Evolutionary conservation across 495 filamentous ascomycete genomes (phyloP).

Genomic region (Hypoxylon fuscum): DNA sequence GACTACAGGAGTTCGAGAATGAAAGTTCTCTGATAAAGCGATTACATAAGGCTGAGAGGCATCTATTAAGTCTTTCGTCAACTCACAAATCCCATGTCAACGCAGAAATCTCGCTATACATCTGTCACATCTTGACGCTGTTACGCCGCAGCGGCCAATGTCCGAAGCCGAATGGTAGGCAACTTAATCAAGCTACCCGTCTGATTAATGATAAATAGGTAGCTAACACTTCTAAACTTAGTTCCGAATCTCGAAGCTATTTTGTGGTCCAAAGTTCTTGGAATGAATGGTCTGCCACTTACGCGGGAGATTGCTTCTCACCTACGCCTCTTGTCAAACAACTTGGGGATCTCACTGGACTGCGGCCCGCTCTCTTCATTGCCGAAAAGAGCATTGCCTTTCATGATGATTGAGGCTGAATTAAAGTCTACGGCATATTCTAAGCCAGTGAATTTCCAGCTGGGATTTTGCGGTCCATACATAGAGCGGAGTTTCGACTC

Average conservation of each 20-base stretch:
- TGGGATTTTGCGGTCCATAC: constrained; percentile 73
- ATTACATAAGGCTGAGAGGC: constrained; percentile 57
- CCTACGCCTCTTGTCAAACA: not conserved
- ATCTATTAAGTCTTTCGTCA: constrained; percentile 45
- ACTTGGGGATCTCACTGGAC: not conserved
- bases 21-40: constrained; percentile 45
- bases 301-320: not conserved
- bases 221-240: not conserved
- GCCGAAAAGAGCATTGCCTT: not conserved
- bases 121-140: constrained; percentile 51
- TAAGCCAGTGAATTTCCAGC: constrained; percentile 65
- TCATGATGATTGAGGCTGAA: constrained; percentile 2
- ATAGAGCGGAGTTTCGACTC: constrained; percentile 78
- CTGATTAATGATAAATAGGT: not conserved
- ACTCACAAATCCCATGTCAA: constrained; percentile 43
- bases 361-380: not conserved
- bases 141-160: constrained; percentile 28
- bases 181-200: constrained; percentile 4
- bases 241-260: not conserved
- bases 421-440: constrained; percentile 4
- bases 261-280: constrained; percentile 4
- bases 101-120: constrained; percentile 58
- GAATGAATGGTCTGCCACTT: not conserved
- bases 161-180: constrained; percentile 23
- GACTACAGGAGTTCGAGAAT: constrained; percentile 39